Base-by-base conservation (phyloP, 208 protist species). In the Trypanosoma melophagium region DNA sequence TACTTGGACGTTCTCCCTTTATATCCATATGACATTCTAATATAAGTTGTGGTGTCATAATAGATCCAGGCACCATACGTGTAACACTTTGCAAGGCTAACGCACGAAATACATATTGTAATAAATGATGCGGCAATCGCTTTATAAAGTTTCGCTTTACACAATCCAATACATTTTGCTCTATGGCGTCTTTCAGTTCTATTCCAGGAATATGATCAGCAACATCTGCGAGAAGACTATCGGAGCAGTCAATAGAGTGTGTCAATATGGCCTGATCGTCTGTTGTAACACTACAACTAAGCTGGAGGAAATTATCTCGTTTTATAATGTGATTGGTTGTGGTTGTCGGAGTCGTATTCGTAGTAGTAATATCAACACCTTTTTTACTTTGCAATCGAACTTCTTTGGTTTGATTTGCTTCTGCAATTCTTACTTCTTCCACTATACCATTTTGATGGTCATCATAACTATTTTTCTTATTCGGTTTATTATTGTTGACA, bases 31-130 rank as follows among this genome's bases (percentile, higher is more conserved):
- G 81, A 24, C 76, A 41, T 52, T 87, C 76, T 38, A 86, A 79
- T 60, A 86, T 41, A 22, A 66, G 50, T 14, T 59, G 49, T 5
- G 71, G 55, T 16, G 71, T 78, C 28, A 90, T 66, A 2, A 87
- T 49, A n/a, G 71, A 81, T n/a, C 60, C 49, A 17, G 83, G 83
- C 5, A 90, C 42, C n/a, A 74, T 62, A 65, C 76, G 71, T 21
- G 81, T 80, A 22, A 84, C 69, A 3, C 68, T 74, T 76, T 93
- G 86, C 60, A 93, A 74, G 19, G 81, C 75, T 13, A 86, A 45
- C 1, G 86, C 86, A 2, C 83, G 86, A 14, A 88, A 41, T 9
- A 84, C 52, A 10, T 71, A 63, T 28, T 60, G 58, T 17, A 69
- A 64, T 79, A 78, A 86, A 58, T 41, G 45, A 47, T 52, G 54